Conservation (phyloP, 306 rosid species). For the Vachellia pachyceras region DNA sequence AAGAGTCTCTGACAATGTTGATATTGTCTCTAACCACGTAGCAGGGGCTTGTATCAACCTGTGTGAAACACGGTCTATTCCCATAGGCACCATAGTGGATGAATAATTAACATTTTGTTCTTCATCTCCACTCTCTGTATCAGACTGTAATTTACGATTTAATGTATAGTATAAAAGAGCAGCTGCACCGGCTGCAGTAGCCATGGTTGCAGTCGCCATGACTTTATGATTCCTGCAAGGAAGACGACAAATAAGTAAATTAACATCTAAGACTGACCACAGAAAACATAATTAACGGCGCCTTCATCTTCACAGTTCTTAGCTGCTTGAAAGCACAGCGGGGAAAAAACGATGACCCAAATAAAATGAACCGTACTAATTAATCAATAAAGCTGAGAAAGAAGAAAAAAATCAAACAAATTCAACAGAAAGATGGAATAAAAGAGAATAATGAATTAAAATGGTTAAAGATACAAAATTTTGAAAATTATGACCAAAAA, state of each 20-base stretch:
- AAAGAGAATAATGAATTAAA: constrained; percentile 18
- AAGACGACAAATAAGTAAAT: not conserved
- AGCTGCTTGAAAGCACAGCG: no score
- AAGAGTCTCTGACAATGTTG: constrained; percentile 89
- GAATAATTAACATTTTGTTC: constrained; percentile 48
- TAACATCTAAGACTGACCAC: no score
- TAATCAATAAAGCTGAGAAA: constrained; percentile 6
- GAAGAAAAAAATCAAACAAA: not conserved
- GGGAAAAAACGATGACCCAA: no score
- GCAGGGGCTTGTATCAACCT: constrained; percentile 30
- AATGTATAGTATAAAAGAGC: constrained; percentile 43
- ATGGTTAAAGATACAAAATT: not conserved
- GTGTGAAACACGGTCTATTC: constrained; percentile 14
- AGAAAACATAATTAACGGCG: no score
- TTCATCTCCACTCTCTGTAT: constrained; percentile 40
- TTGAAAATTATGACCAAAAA: not conserved
- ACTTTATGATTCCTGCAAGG: not conserved
- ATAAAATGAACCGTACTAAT: not conserved
- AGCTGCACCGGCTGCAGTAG: constrained; percentile 35
- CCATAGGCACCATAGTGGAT: constrained; percentile 42
- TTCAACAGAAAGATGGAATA: not conserved
- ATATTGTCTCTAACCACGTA: constrained; percentile 93
- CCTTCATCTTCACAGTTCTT: no score
- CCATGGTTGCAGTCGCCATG: constrained; percentile 29
- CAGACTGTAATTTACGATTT: constrained; percentile 46